Evolutionary conservation across 129 eudicot species (phyloP).

Genomic region (Oenanthe sinensis): DNA sequence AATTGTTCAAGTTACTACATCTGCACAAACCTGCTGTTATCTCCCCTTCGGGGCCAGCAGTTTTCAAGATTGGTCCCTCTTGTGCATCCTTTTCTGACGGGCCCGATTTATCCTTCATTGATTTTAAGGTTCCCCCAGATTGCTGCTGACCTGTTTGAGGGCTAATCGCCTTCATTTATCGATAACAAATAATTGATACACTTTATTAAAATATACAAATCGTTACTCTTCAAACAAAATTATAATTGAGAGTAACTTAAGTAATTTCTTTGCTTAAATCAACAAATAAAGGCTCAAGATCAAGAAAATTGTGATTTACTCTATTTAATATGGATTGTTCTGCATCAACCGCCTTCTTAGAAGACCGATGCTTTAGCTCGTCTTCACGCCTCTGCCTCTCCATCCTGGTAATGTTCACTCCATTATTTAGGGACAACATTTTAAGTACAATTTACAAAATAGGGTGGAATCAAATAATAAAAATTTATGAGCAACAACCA

Average conservation of each 20-base stretch:
- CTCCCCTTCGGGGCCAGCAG: conserved; percentile 7
- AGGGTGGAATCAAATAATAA: not conserved
- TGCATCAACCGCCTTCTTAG: conserved; percentile 8
- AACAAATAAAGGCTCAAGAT: not conserved
- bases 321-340: not conserved
- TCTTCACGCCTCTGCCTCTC: conserved; percentile 8
- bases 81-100: conserved; percentile 3
- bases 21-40: conserved; percentile 9
- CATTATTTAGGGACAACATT: not conserved
- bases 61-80: conserved; percentile 5
- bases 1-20: not conserved
- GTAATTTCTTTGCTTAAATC: not conserved
- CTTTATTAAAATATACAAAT: not conserved
- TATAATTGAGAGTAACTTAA: not conserved
- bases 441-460: not conserved
- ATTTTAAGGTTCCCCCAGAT: conserved; percentile 9
- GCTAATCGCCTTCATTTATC: conserved; percentile 1
- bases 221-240: not conserved
- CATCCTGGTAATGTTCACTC: not conserved
- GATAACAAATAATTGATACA: not conserved
- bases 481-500: not conserved
- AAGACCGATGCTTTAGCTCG: not conserved
- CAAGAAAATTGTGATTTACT: not conserved
- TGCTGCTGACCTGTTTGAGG: conserved; percentile 8
- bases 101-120: conserved; percentile 2